Conservation (phyloP, 352 stramenopile species). For the Thalassiosira ordinaria region DNA sequence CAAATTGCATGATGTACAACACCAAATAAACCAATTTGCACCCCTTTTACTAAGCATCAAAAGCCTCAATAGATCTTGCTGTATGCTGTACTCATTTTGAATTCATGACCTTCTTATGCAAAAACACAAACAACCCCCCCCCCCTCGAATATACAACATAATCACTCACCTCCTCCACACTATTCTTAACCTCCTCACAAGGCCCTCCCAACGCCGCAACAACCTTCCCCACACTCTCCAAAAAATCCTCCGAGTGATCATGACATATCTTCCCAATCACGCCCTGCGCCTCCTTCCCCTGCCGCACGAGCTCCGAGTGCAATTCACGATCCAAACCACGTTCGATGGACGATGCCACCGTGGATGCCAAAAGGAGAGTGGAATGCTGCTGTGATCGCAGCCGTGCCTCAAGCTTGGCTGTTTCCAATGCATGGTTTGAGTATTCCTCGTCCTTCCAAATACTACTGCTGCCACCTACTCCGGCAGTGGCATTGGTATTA, state of each 20-base stretch:
- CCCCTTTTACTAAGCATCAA: too few relatives aligned
- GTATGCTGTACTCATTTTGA: too few relatives aligned
- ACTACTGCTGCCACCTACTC: constrained; percentile 19
- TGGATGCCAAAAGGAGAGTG: constrained; percentile 60
- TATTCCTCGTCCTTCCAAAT: constrained; percentile 56
- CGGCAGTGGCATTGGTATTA: neutral
- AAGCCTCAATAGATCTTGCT: too few relatives aligned
- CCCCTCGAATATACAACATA: constrained; percentile 1
- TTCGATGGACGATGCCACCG: constrained; percentile 76
- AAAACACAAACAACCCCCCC: too few relatives aligned
- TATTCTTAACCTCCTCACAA: constrained; percentile 68
- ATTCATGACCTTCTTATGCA: too few relatives aligned
- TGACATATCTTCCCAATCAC: constrained; percentile 83
- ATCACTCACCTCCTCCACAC: constrained; percentile 56
- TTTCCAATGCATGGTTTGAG: constrained; percentile 9
- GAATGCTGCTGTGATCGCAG: constrained; percentile 46
- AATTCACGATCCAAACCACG: constrained; percentile 82
- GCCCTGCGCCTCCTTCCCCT: constrained; percentile 71
- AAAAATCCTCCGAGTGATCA: constrained; percentile 84
- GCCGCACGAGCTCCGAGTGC: constrained; percentile 72
- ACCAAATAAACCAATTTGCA: too few relatives aligned
- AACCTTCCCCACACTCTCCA: constrained; percentile 76
- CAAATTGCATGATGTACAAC: too few relatives aligned
- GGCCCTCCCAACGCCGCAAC: constrained; percentile 71
- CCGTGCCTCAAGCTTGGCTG: constrained; percentile 36